A percentile compares a stretch with the other conserved stretches of the same genome.
Evolutionary conservation across 495 filamentous ascomycete species (phyloP).

Genomic region (Aspergillus incahuasiensis): DNA sequence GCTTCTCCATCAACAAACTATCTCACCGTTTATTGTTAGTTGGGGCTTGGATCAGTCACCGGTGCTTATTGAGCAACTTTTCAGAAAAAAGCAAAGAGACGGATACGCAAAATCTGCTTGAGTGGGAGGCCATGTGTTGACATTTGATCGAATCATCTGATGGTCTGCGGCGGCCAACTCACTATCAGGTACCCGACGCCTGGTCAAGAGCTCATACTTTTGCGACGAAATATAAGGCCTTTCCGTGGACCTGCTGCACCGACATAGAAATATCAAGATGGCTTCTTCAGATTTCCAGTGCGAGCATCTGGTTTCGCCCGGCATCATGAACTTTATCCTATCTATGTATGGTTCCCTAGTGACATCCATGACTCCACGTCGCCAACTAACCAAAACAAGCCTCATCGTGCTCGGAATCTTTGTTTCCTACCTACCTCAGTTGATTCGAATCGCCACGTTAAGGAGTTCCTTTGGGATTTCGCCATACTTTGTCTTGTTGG

Average conservation of each 20-base stretch:
- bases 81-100: slow-evolving; percentile 6
- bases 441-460: slow-evolving; percentile 80
- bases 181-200: background rate
- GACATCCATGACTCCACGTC: background rate
- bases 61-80: background rate
- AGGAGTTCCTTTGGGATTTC: slow-evolving; percentile 93
- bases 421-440: slow-evolving; percentile 91
- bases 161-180: slow-evolving; percentile 7
- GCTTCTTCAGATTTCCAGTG: slow-evolving; percentile 29
- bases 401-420: slow-evolving; percentile 87
- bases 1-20: background rate
- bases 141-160: background rate
- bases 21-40: background rate
- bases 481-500: slow-evolving; percentile 88
- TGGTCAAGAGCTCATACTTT: background rate
- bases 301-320: slow-evolving; percentile 41
- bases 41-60: slow-evolving; percentile 6
- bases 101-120: background rate
- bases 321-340: slow-evolving; percentile 56
- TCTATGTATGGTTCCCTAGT: slow-evolving; percentile 50
- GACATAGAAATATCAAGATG: slow-evolving; percentile 18
- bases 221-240: background rate
- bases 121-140: slow-evolving; percentile 6
- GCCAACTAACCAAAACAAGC: slow-evolving; percentile 37
- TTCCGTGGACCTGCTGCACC: background rate